Evolutionary conservation across 768 basidiomycete genomes (phyloP).

Genomic region (Sistotremastrum niveocremeum): DNA sequence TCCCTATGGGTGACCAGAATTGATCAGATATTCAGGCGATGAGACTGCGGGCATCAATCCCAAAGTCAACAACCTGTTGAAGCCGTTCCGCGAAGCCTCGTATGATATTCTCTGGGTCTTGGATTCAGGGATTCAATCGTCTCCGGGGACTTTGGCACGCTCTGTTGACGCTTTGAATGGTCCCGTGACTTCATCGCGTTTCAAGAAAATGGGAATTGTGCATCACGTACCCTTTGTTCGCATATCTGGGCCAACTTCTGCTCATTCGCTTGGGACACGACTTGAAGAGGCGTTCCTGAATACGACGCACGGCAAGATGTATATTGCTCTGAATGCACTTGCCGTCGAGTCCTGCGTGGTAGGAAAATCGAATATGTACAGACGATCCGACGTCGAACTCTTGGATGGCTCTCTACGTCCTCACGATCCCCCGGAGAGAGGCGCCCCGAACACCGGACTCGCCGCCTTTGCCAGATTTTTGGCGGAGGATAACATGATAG

Average conservation of each 20-base stretch:
- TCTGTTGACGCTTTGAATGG: constrained; percentile 64
- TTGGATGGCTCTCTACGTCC: constrained; percentile 56
- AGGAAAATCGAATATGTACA: constrained; percentile 92
- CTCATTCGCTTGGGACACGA: constrained; percentile 53
- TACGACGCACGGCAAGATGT: constrained; percentile 97
- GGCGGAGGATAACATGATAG: constrained; percentile 99
- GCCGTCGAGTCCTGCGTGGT: constrained; percentile 92
- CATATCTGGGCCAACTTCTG: constrained; percentile 35
- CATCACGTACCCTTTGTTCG: constrained; percentile 93
- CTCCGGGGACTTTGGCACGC: constrained; percentile 66
- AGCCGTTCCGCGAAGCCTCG: constrained; percentile 64
- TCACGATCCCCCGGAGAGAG: constrained; percentile 9
- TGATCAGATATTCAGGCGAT: constrained; percentile 20
- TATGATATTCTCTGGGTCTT: constrained; percentile 94
- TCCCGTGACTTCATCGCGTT: constrained; percentile 20
- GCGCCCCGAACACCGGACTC: constrained; percentile 36
- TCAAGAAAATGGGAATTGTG: constrained; percentile 58
- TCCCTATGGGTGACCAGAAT: background rate
- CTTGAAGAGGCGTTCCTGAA: constrained; percentile 93
- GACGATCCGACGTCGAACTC: constrained; percentile 73
- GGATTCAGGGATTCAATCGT: constrained; percentile 85
- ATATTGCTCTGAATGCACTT: constrained; percentile 81
- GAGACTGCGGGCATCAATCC: constrained; percentile 85
- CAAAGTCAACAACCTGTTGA: constrained; percentile 92
- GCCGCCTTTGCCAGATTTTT: constrained; percentile 76